phyloP scores from a whole-genome alignment of 2,329 filamentous ascomycete species.

The Periconia macrospinosa region DNA sequence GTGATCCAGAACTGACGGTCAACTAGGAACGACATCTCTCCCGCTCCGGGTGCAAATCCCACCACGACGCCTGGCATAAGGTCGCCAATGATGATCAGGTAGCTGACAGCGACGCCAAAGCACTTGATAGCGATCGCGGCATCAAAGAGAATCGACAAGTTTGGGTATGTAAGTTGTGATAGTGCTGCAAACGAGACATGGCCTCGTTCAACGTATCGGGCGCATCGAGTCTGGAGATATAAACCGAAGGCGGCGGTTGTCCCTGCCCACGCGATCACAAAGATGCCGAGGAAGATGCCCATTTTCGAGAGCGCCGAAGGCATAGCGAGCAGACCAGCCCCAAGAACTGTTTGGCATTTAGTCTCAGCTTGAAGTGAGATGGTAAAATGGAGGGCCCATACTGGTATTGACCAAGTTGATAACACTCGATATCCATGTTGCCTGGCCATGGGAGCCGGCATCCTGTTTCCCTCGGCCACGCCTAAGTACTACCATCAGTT shows the following conservation, averaged over 20 bases:
- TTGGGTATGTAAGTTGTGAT: constrained; percentile 94
- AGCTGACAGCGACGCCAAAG: constrained; percentile 95
- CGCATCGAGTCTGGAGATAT: constrained; percentile 91
- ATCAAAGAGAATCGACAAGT: constrained; percentile 93
- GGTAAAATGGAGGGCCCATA: constrained; percentile 48
- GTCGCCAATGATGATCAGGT: constrained; percentile 98
- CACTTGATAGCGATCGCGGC: constrained; percentile 96
- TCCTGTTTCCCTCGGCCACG: constrained; percentile 68
- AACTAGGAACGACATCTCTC: constrained; percentile 71
- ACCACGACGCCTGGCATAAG: constrained; percentile 92
- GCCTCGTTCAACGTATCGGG: constrained; percentile 88
- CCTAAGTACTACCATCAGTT: constrained; percentile 40
- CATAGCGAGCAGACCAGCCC: constrained; percentile 92
- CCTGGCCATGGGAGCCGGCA: constrained; percentile 69
- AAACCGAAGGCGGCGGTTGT: constrained; percentile 87
- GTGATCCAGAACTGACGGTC: constrained; percentile 98
- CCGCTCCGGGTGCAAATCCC: constrained; percentile 71
- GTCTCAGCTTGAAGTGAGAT: not conserved
- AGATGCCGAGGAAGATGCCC: constrained; percentile 81
- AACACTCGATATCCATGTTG: constrained; percentile 86
- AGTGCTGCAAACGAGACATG: constrained; percentile 93
- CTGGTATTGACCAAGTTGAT: constrained; percentile 97
- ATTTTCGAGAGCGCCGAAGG: constrained; percentile 95
- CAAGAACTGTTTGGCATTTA: constrained; percentile 66
- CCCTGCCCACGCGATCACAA: constrained; percentile 90